Evolutionary conservation across 768 basidiomycete genomes (phyloP).

Genomic region (Boletus speciosus): DNA sequence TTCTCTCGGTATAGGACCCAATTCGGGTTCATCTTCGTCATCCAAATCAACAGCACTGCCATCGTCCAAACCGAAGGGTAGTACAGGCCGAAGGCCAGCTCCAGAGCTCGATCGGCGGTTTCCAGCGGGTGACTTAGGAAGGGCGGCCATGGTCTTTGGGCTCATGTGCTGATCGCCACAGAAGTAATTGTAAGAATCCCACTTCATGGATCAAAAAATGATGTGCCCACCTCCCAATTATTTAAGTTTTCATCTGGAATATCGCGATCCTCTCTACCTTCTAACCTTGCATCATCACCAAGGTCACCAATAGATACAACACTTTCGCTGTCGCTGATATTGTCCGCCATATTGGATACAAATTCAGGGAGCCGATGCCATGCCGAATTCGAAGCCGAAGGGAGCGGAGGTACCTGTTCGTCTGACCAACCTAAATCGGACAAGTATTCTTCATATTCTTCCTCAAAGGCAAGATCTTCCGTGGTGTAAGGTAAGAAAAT

Average conservation of each 20-base stretch:
- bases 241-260: slow-evolving; percentile 77
- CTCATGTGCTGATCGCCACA: slow-evolving; percentile 75
- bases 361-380: slow-evolving; percentile 84
- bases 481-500: slow-evolving; percentile 89
- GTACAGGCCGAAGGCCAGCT: slow-evolving; percentile 76
- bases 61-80: slow-evolving; percentile 74
- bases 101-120: slow-evolving; percentile 81
- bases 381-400: slow-evolving; percentile 45
- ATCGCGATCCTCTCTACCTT: slow-evolving; percentile 61
- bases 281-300: slow-evolving; percentile 71
- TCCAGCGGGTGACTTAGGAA: slow-evolving; percentile 88
- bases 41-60: slow-evolving; percentile 68
- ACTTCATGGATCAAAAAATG: background rate
- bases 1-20: slow-evolving; percentile 76
- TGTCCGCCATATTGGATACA: slow-evolving; percentile 76
- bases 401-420: slow-evolving; percentile 42
- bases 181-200: background rate
- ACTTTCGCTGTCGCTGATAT: slow-evolving; percentile 93
- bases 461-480: slow-evolving; percentile 92
- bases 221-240: slow-evolving; percentile 84
- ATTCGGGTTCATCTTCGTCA: slow-evolving; percentile 67
- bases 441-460: slow-evolving; percentile 95
- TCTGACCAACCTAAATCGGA: slow-evolving; percentile 81
- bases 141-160: slow-evolving; percentile 88
- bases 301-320: slow-evolving; percentile 88